These are phyloP conservation scores for Pseudonitzschia multistriata DNA, from an alignment of 108 stramenopile species.

Conservation along the genomic window DNA sequence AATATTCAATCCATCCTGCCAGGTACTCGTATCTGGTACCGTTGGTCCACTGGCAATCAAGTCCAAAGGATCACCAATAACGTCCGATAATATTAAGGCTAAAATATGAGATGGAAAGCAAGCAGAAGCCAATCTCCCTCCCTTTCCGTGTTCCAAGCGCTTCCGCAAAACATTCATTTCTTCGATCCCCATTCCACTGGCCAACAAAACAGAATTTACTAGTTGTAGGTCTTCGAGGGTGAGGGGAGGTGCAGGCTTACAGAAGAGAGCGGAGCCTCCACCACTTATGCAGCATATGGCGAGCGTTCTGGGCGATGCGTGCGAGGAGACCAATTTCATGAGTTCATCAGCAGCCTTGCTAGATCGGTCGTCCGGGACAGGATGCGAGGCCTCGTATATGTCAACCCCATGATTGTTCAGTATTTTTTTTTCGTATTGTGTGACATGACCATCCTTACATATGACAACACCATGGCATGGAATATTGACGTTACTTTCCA, in stretches of 20 bases:
- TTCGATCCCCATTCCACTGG: conserved; percentile 77
- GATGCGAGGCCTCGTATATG: conserved; percentile 72
- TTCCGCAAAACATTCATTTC: conserved; percentile 87
- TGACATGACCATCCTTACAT: conserved; percentile 85
- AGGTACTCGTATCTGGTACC: conserved; percentile 56
- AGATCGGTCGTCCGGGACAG: conserved; percentile 79
- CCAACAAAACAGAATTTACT: conserved; percentile 57
- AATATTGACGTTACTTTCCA: neutral
- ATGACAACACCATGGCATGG: conserved; percentile 64
- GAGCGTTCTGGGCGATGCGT: conserved; percentile 42
- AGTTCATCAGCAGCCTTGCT: conserved; percentile 54
- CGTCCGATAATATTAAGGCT: conserved; percentile 58
- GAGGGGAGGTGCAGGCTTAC: conserved; percentile 57
- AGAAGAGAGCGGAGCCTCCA: conserved; percentile 83
- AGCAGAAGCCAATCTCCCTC: conserved; percentile 60
- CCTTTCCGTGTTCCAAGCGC: conserved; percentile 75
- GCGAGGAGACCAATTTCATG: conserved; percentile 44
- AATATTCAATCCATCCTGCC: conserved; percentile 56
- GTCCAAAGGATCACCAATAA: conserved; percentile 88
- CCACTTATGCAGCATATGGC: conserved; percentile 77
- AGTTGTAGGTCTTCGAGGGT: conserved; percentile 59
- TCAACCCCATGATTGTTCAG: conserved; percentile 41
- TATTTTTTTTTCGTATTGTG: conserved; percentile 47
- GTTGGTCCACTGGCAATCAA: conserved; percentile 88
- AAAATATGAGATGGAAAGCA: conserved; percentile 61